These are phyloP conservation scores for Paecilomyces sp. DNA, from an alignment of 2,329 filamentous ascomycete genomes.

Conservation along the genomic window DNA sequence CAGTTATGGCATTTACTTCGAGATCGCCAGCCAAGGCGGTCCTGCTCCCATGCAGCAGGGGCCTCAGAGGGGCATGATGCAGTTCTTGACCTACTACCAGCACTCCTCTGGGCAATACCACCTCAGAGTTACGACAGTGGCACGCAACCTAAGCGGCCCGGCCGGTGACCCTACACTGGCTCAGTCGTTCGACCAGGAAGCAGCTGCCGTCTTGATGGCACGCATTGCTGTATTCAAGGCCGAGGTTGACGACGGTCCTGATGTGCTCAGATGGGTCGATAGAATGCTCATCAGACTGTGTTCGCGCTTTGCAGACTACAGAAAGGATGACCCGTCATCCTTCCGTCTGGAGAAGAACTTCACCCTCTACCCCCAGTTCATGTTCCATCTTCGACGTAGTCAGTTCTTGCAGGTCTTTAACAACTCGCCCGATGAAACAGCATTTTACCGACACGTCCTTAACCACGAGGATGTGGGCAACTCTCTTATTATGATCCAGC, in stretches of 20 bases:
- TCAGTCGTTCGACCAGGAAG: slow-evolving; percentile 97
- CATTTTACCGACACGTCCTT: slow-evolving; percentile 95
- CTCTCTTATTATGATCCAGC: slow-evolving; percentile 97
- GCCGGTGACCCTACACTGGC: slow-evolving; percentile 91
- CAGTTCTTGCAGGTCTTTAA: slow-evolving; percentile 99
- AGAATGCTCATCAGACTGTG: slow-evolving; percentile 96
- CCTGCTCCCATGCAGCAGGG: slow-evolving; percentile 77
- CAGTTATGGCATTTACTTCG: slow-evolving; percentile 95
- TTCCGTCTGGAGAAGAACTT: slow-evolving; percentile 99
- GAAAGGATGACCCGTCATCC: slow-evolving; percentile 95
- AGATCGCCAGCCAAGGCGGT: slow-evolving; percentile 90
- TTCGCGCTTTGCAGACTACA: slow-evolving; percentile 93
- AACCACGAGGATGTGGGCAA: slow-evolving; percentile 97
- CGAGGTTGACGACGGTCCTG: slow-evolving; percentile 96
- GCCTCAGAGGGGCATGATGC: slow-evolving; percentile 89
- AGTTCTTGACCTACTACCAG: slow-evolving; percentile 98
- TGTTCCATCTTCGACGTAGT: slow-evolving; percentile 96
- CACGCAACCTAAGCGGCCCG: slow-evolving; percentile 83
- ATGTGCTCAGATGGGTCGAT: slow-evolving; percentile 96
- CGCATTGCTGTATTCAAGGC: slow-evolving; percentile 98
- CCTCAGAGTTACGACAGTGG: slow-evolving; percentile 88
- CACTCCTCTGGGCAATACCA: slow-evolving; percentile 96
- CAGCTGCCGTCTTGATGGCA: slow-evolving; percentile 96
- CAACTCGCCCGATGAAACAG: slow-evolving; percentile 97
- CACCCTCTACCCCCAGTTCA: slow-evolving; percentile 96